Evolutionary conservation across 2,329 filamentous ascomycete species (phyloP).

Genomic region (Sporothrix brunneoviolacea): DNA sequence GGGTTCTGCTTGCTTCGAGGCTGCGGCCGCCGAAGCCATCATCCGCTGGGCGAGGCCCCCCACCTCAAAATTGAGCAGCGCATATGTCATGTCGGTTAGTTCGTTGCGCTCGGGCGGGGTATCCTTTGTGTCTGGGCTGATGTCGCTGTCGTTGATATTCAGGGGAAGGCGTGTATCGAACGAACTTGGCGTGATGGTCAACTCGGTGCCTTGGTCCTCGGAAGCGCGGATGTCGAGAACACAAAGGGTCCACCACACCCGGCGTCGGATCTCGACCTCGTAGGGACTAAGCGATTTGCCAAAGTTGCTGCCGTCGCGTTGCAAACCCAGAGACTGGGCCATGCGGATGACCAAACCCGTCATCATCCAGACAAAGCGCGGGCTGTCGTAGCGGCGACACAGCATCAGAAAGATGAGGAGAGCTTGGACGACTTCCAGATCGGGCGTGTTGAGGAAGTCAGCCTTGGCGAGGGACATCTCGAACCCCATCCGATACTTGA

Average conservation of each 20-base stretch:
- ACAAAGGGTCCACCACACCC: slow-evolving; percentile 56
- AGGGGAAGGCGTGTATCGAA: slow-evolving; percentile 46
- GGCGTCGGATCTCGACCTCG: slow-evolving; percentile 53
- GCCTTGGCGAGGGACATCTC: slow-evolving; percentile 53
- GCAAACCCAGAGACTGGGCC: slow-evolving; percentile 53
- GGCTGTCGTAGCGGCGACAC: slow-evolving; percentile 39
- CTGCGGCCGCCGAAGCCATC: slow-evolving; percentile 25
- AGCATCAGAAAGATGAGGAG: slow-evolving; percentile 49
- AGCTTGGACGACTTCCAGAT: slow-evolving; percentile 52
- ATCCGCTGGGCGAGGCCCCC: slow-evolving; percentile 32
- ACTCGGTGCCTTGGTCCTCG: slow-evolving; percentile 40
- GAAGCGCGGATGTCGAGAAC: slow-evolving; percentile 49
- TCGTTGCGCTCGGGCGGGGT: slow-evolving; percentile 41
- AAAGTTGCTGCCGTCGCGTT: slow-evolving; percentile 47
- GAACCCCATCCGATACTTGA: slow-evolving; percentile 45
- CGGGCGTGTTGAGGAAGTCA: slow-evolving; percentile 50
- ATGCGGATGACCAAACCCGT: slow-evolving; percentile 53
- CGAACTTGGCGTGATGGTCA: slow-evolving; percentile 33
- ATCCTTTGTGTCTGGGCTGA: slow-evolving; percentile 38
- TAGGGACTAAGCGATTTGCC: slow-evolving; percentile 42
- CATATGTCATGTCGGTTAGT: slow-evolving; percentile 45
- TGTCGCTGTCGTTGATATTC: slow-evolving; percentile 50
- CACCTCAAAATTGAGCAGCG: slow-evolving; percentile 33
- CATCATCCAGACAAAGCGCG: slow-evolving; percentile 54
- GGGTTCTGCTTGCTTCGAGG: not conserved